Conservation (phyloP, 2,329 filamentous ascomycete species). For the Pseudogymnoascus sp. region DNA sequence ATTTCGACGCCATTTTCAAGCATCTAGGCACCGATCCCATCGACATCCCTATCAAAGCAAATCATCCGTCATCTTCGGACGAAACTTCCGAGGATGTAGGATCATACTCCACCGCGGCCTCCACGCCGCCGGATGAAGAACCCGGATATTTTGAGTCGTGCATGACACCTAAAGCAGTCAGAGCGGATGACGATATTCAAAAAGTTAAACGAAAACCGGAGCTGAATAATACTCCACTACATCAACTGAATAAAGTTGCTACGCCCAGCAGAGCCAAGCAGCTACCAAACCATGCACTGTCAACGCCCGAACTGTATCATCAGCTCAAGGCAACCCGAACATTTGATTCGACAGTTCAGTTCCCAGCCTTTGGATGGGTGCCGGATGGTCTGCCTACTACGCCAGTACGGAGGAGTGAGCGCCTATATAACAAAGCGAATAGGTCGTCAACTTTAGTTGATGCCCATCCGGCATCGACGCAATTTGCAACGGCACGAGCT, state of each 20-base stretch:
- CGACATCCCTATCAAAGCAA: not conserved
- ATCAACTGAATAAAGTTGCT: not conserved
- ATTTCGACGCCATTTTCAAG: slow-evolving; percentile 9
- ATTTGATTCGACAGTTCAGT: not conserved
- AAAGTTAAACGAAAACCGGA: not conserved
- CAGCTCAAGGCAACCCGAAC: not conserved
- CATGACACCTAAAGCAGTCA: not conserved
- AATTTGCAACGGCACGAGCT: not conserved
- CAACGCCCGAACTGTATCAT: not conserved
- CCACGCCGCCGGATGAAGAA: slow-evolving; percentile 3
- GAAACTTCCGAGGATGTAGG: slow-evolving; percentile 5
- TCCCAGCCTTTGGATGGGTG: not conserved
- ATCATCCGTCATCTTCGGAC: not conserved
- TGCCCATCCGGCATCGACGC: not conserved
- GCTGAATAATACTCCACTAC: not conserved
- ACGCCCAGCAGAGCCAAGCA: not conserved
- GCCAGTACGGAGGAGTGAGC: not conserved
- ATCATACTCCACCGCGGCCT: not conserved
- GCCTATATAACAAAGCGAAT: not conserved
- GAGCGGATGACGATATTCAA: not conserved
- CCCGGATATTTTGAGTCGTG: not conserved
- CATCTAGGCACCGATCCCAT: not conserved
- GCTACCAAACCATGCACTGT: not conserved
- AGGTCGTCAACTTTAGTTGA: not conserved
- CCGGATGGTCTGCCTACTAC: not conserved